Percentiles rank a stretch among this genome's conserved stretches.
Evolutionary conservation across 352 stramenopile genomes (phyloP).

Genomic region (Phytophthora sojae): DNA sequence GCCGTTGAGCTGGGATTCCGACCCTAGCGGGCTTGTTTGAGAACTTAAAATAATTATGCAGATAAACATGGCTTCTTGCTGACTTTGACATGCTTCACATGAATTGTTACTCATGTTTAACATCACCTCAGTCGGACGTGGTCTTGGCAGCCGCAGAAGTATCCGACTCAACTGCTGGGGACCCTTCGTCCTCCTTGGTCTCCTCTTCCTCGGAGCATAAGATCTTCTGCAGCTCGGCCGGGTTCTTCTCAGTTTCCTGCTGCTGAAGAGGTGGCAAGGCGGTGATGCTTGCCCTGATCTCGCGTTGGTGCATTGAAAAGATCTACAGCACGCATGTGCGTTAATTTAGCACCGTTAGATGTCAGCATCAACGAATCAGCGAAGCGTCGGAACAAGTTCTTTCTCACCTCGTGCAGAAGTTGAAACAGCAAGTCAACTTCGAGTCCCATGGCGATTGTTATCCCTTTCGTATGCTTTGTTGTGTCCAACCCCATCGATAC

Average conservation of each 20-base stretch:
- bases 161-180: slow-evolving; percentile 4
- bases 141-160: slow-evolving; percentile 1
- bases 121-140: slow-evolving; percentile 13
- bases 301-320: slow-evolving; percentile 61
- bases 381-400: neutral
- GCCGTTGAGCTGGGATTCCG: slow-evolving; percentile 49
- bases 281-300: slow-evolving; percentile 18
- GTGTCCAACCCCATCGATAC: slow-evolving; percentile 57
- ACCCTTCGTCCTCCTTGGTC: slow-evolving; percentile 51
- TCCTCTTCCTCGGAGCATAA: slow-evolving; percentile 71
- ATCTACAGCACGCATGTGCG: slow-evolving; percentile 40
- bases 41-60: slow-evolving; percentile 43
- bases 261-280: slow-evolving; percentile 41
- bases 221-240: slow-evolving; percentile 56
- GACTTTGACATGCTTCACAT: slow-evolving; percentile 6
- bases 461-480: slow-evolving; percentile 49
- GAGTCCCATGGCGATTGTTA: slow-evolving; percentile 81
- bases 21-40: slow-evolving; percentile 15
- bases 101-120: neutral
- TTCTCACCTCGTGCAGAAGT: slow-evolving; percentile 63
- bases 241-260: slow-evolving; percentile 50
- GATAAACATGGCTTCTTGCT: slow-evolving; percentile 4
- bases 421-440: slow-evolving; percentile 83
- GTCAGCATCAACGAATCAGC: neutral
- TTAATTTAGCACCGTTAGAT: neutral